Base-by-base conservation (phyloP, 2,329 filamentous ascomycete genomes). In the Leptographium lundbergii region DNA sequence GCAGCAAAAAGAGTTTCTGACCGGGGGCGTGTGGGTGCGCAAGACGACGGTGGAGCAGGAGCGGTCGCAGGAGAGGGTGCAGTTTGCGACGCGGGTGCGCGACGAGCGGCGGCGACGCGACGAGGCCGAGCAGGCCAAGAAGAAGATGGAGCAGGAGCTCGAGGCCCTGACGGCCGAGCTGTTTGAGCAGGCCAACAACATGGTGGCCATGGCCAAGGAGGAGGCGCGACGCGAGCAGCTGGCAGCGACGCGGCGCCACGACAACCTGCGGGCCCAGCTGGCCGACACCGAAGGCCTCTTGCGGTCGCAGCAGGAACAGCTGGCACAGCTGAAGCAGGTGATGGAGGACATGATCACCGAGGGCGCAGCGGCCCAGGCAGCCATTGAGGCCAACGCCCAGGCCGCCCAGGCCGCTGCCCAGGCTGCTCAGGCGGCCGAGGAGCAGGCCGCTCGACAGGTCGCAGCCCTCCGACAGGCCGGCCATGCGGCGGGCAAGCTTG, bases 111-210 rank as follows among this genome's bases (percentile, higher is more conserved):
- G 75, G 55, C 77, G 82, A 64, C 81, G 86, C n/a, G 70, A 76
- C 9, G 80, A 84, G 53, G 81, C 81, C 13, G 87, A 91, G 67
- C 85, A 82, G 69, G 88, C 89, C 59, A 96, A 94, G 76, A 89
- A 87, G 71, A 85, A 85, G 63, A 96, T 96, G 34, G 94, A 99
- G 70, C 85, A 88, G 65, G 94, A 99, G 72, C 75, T 99, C 53
- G 94, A 97, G 73, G 89, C 84, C 57, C 73, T 99, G 63, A 97
- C 94, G 0, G 85, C 90, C 1, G 91, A 90, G 32, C 79, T 99
- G n/a, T 99, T 99, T 63, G 91, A 97, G 69, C 92, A 99, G 76
- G 94, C 94, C 56, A 97, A 99, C 74, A 91, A 88, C 78, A 97
- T 99, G 92, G 94, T 99, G 57, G 89, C 92, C 48, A 85, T 84